Conservation (phyloP, 805 yeast species). For the Dipodascus geniculatus region DNA sequence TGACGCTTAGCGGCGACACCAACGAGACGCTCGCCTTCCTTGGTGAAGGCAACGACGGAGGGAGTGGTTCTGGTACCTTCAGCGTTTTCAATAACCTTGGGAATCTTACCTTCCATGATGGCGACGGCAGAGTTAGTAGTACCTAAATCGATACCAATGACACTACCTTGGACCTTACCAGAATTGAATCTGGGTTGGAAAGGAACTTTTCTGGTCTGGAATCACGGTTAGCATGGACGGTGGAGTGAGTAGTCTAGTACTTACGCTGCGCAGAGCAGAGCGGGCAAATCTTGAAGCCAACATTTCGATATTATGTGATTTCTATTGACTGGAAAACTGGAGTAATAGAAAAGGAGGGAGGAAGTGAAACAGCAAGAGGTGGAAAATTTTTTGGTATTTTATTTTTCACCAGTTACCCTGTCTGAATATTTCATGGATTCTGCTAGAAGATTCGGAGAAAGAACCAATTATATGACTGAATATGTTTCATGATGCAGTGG, state of each 20-base stretch:
- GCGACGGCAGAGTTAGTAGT: slow-evolving; percentile 90
- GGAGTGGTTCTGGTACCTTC: slow-evolving; percentile 81
- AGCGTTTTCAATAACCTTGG: slow-evolving; percentile 67
- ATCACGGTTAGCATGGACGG: background rate
- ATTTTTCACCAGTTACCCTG: background rate
- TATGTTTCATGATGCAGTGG: too few relatives aligned
- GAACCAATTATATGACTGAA: background rate
- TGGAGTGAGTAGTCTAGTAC: slow-evolving; percentile 4
- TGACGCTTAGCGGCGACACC: slow-evolving; percentile 96
- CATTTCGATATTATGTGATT: slow-evolving; percentile 14
- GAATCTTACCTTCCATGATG: slow-evolving; percentile 64
- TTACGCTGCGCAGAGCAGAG: slow-evolving; percentile 21
- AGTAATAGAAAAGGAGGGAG: background rate
- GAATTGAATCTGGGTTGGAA: slow-evolving; percentile 32
- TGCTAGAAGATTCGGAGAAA: background rate
- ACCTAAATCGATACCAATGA: slow-evolving; percentile 79
- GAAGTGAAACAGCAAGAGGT: background rate
- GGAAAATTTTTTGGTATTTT: background rate
- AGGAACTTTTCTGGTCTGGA: slow-evolving; percentile 5
- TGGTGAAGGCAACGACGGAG: slow-evolving; percentile 88
- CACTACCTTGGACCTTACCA: slow-evolving; percentile 44
- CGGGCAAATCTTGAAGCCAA: slow-evolving; percentile 32
- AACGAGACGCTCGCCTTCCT: slow-evolving; percentile 81
- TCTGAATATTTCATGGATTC: background rate
- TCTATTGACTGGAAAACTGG: background rate